phyloP scores from a whole-genome alignment of 768 basidiomycete species.

The Leccinum uliginosum region DNA sequence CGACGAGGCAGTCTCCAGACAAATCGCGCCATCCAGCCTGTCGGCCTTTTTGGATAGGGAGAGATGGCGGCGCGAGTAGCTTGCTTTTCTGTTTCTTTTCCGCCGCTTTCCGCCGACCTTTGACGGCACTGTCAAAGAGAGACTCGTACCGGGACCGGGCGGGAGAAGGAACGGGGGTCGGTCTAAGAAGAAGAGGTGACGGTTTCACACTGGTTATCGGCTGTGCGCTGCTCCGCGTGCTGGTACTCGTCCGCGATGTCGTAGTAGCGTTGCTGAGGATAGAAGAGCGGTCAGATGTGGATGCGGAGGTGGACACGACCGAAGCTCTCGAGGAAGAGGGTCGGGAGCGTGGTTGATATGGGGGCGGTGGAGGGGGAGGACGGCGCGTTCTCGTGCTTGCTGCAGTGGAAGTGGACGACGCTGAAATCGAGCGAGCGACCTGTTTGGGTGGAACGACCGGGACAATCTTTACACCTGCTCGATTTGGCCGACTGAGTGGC shows the following conservation, averaged over 20 bases:
- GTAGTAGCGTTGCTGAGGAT: constrained; percentile 47
- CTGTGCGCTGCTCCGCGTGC: constrained; percentile 29
- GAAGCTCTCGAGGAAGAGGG: constrained; percentile 37
- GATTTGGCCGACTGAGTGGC: constrained; percentile 48
- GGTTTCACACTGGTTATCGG: constrained; percentile 12
- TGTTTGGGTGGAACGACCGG: constrained; percentile 25
- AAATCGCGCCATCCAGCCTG: constrained; percentile 72
- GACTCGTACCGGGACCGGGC: constrained; percentile 64
- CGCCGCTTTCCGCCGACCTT: constrained; percentile 42
- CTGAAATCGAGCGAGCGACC: constrained; percentile 31
- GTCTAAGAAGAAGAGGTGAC: constrained; percentile 40
- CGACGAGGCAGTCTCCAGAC: constrained; percentile 62
- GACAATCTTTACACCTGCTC: constrained; percentile 30
- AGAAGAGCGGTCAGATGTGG: constrained; percentile 60
- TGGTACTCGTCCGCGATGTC: constrained; percentile 36
- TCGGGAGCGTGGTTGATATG: constrained; percentile 22
- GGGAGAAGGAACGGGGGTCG: constrained; percentile 63
- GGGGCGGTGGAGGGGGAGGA: constrained; percentile 34
- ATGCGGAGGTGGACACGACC: constrained; percentile 34
- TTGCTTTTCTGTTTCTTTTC: constrained; percentile 24
- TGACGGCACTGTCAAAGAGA: constrained; percentile 59
- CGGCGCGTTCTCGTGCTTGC: constrained; percentile 39
- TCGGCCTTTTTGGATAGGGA: constrained; percentile 39
- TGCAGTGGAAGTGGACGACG: constrained; percentile 34
- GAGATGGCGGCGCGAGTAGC: constrained; percentile 33